phyloP scores from a whole-genome alignment of 1,284 basidiomycete species.

The Xerocomus minutiporus region DNA sequence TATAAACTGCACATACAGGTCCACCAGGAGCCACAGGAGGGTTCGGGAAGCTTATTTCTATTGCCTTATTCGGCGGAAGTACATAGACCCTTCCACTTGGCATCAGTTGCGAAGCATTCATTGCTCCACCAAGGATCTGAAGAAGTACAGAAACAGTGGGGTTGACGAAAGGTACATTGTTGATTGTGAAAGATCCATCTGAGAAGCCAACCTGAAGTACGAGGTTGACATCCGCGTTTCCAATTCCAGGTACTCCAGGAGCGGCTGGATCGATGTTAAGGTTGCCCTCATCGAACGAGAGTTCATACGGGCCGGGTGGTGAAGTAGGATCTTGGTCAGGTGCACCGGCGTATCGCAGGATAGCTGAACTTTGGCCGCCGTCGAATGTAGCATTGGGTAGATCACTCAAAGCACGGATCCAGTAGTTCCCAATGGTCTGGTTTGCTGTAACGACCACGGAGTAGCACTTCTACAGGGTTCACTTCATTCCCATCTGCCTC shows the following conservation, averaged over 20 bases:
- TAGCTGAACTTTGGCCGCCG: constrained; percentile 45
- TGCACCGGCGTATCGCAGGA: constrained; percentile 51
- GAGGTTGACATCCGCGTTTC: constrained; percentile 30
- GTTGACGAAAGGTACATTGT: constrained; percentile 16
- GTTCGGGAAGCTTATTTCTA: constrained; percentile 35
- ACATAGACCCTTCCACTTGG: constrained; percentile 32
- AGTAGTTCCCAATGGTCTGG: constrained; percentile 39
- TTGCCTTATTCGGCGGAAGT: constrained; percentile 29
- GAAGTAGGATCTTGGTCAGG: constrained; percentile 30
- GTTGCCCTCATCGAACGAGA: constrained; percentile 28
- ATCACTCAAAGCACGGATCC: constrained; percentile 35
- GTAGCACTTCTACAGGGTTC: constrained; percentile 38
- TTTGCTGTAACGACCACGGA: constrained; percentile 35
- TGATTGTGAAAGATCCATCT: constrained; percentile 5
- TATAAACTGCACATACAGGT: constrained; percentile 30
- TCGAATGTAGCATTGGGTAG: constrained; percentile 22
- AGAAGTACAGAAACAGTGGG: constrained; percentile 33
- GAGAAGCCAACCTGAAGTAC: constrained; percentile 14
- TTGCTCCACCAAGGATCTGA: constrained; percentile 38
- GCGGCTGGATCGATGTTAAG: constrained; percentile 32
- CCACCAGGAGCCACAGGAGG: constrained; percentile 21
- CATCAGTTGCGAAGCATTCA: constrained; percentile 25
- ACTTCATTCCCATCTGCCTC: constrained; percentile 46
- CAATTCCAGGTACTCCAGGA: constrained; percentile 28
- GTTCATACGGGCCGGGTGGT: constrained; percentile 26